These are phyloP conservation scores for Cajanus cajan DNA, from an alignment of 306 rosid species.

Conservation along the genomic window DNA sequence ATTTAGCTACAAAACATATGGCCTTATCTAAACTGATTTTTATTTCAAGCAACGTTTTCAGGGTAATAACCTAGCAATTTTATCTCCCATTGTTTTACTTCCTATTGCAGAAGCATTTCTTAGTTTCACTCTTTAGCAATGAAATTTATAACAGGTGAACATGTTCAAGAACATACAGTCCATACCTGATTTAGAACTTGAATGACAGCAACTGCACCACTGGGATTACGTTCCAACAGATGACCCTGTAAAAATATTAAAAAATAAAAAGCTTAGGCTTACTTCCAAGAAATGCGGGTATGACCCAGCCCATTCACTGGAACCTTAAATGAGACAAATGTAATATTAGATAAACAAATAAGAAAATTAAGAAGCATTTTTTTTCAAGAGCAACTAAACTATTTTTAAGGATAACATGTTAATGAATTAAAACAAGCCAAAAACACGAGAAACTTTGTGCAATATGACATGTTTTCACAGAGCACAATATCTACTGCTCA, in stretches of 20 bases:
- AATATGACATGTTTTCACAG: background rate
- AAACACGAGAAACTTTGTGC: background rate
- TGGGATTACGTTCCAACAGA: slow-evolving; percentile 69
- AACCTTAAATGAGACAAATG: slow-evolving; percentile 1
- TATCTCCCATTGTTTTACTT: slow-evolving; percentile 9
- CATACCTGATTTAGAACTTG: slow-evolving; percentile 75
- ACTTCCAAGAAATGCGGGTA: background rate
- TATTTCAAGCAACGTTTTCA: background rate
- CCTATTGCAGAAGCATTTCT: background rate
- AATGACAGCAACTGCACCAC: slow-evolving; percentile 68
- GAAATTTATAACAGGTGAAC: slow-evolving; percentile 5
- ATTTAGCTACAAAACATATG: slow-evolving; percentile 2
- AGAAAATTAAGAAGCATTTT: background rate
- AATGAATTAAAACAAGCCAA: background rate
- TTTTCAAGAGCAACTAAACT: background rate
- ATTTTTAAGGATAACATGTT: background rate
- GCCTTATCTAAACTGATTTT: background rate
- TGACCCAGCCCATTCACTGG: slow-evolving; percentile 8
- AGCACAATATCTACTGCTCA: background rate
- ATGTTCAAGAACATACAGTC: slow-evolving; percentile 38
- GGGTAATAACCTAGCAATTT: slow-evolving; percentile 13
- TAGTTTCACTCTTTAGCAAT: background rate
- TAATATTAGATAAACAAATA: background rate
- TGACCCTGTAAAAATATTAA: slow-evolving; percentile 53
- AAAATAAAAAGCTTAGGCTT: background rate